Evolutionary conservation across 495 filamentous ascomycete species (phyloP), one percentile per base, ranked within the genome.

Genomic region (Neurospora sp.): DNA sequence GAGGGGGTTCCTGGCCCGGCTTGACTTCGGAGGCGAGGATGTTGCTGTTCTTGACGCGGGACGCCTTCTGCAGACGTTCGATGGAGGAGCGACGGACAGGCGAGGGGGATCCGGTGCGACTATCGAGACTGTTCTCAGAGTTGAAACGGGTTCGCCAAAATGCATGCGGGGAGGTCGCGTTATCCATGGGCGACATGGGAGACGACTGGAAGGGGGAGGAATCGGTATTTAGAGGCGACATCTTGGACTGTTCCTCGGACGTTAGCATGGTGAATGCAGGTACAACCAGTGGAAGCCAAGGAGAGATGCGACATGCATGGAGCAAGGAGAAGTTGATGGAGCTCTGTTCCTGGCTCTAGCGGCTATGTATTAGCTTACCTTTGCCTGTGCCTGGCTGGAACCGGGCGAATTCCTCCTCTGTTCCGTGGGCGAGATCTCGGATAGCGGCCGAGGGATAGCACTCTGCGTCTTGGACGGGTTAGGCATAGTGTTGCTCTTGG

Each of bases 11-110:
- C 80, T 97, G 96, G 78, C 97, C 93, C 76, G 95, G 88, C 78
- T 93, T 92, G 75, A 92, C 88, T 80, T 97, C 93, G 39, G 93
- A 91, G 31, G 93, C 92, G 76, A 97, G 92, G 86, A 98, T 97
- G 83, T 88, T 94, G 85, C 94, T 96, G 83, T 97, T 98, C 83
- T 96, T 97, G 69, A 99, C 96, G 48, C 96, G 91, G 45, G 95
- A 97, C 4, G 92, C 94, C 75, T 91, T 91, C 84, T 98, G 96
- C 72, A 99, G 82, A 69, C 94, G 93, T 82, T 99, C 96, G 72
- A 98, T 91, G 12, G 95, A 98, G 6, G 93, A 91, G 74, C 95
- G 91, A 77, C 92, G 91, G 0, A 87, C 85, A 1, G 91, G 90
- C 27, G 90, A 90, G 20, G 89, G 89, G 12, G 91, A 89, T 40